These are phyloP conservation scores for Rasamsonia emersonii DNA, from an alignment of 2,329 filamentous ascomycete species.

Conservation along the genomic window DNA sequence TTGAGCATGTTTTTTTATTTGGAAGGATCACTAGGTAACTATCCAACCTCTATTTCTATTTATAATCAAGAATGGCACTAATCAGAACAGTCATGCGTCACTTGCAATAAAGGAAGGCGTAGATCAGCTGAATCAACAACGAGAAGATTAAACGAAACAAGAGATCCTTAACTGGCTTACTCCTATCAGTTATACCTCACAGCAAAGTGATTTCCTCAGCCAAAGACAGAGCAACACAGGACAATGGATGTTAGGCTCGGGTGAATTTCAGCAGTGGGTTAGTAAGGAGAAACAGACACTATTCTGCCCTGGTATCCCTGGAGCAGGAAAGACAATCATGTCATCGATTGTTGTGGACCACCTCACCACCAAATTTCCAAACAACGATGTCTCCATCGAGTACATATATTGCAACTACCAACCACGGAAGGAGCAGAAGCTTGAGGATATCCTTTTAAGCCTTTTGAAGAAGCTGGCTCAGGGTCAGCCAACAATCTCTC, in stretches of 20 bases:
- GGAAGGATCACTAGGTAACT: too few species aligned
- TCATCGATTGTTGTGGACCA: slow-evolving; percentile 36
- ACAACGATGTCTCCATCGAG: slow-evolving; percentile 24
- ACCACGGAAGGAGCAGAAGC: slow-evolving; percentile 28
- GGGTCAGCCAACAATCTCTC: slow-evolving; percentile 15
- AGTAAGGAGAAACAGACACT: slow-evolving; percentile 20
- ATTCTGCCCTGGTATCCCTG: slow-evolving; percentile 42
- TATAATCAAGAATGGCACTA: too few species aligned
- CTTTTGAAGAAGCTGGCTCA: slow-evolving; percentile 33
- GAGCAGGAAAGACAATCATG: slow-evolving; percentile 43
- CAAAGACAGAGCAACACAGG: slow-evolving; percentile 10
- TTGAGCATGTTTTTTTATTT: slow-evolving; percentile 1
- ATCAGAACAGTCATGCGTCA: too few species aligned
- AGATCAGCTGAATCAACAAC: neutral
- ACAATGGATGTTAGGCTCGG: slow-evolving; percentile 9
- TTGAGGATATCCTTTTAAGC: slow-evolving; percentile 22
- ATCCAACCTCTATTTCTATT: too few species aligned
- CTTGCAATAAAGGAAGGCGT: too few species aligned
- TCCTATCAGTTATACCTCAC: slow-evolving; percentile 4
- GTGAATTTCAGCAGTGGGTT: slow-evolving; percentile 10
- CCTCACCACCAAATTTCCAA: slow-evolving; percentile 18
- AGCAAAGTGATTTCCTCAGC: slow-evolving; percentile 12
- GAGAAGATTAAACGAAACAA: slow-evolving; percentile 1
- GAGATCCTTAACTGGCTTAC: slow-evolving; percentile 11
- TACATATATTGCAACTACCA: slow-evolving; percentile 40